Conservation (phyloP, 495 filamentous ascomycete species). For the Podospora australis region DNA sequence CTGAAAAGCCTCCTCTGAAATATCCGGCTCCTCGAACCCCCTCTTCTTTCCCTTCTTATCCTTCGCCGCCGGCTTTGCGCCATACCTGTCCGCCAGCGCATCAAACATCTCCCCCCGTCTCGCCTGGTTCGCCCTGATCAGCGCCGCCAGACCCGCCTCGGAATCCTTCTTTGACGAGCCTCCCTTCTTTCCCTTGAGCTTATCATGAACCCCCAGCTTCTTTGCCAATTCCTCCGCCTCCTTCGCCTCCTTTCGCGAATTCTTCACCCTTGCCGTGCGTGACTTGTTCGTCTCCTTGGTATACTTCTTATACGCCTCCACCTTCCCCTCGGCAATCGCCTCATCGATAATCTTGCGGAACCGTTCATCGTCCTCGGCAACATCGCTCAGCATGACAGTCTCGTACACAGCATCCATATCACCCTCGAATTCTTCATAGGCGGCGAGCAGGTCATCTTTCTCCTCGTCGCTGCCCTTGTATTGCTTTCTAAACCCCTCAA, state of each 20-base stretch:
- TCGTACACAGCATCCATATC: slow-evolving; percentile 71
- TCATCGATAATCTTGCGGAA: slow-evolving; percentile 73
- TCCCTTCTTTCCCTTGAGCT: slow-evolving; percentile 43
- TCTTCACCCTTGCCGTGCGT: slow-evolving; percentile 55
- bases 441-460: slow-evolving; percentile 62
- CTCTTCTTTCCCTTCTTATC: slow-evolving; percentile 46
- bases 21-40: slow-evolving; percentile 42
- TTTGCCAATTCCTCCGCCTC: slow-evolving; percentile 69
- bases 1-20: slow-evolving; percentile 64
- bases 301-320: slow-evolving; percentile 61
- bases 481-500: slow-evolving; percentile 62
- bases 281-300: slow-evolving; percentile 61
- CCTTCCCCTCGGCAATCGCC: slow-evolving; percentile 64
- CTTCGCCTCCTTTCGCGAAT: slow-evolving; percentile 56
- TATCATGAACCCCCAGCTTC: slow-evolving; percentile 61
- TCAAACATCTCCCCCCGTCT: slow-evolving; percentile 50
- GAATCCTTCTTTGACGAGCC: slow-evolving; percentile 40
- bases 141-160: slow-evolving; percentile 35
- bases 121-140: slow-evolving; percentile 37
- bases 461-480: slow-evolving; percentile 92
- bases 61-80: slow-evolving; percentile 32
- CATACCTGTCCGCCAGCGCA: slow-evolving; percentile 68
- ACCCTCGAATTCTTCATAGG: slow-evolving; percentile 63
- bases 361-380: slow-evolving; percentile 78
- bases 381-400: slow-evolving; percentile 75